Conservation (phyloP, 352 stramenopile species). For the Phytopythium cucurbitacearum region DNA sequence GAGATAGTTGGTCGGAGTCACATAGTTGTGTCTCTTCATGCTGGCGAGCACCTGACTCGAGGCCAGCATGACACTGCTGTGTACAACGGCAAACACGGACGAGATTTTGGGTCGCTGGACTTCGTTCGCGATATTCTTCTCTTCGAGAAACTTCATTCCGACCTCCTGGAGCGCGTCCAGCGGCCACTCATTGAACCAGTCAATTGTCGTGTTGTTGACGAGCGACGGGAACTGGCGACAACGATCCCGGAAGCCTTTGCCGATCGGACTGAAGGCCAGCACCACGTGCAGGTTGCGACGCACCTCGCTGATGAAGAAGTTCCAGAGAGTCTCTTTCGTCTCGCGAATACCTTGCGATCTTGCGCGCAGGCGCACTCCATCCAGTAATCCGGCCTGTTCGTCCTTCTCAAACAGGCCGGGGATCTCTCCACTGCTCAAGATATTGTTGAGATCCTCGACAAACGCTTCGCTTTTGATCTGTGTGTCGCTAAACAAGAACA, state of each 20-base stretch:
- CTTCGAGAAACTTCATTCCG: conserved; percentile 90
- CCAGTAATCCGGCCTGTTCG: conserved; percentile 81
- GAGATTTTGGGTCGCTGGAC: conserved; percentile 80
- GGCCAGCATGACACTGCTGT: conserved; percentile 82
- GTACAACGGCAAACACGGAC: conserved; percentile 86
- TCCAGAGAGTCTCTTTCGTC: conserved; percentile 88
- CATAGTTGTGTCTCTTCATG: conserved; percentile 93
- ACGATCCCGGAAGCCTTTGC: conserved; percentile 79
- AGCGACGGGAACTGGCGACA: conserved; percentile 91
- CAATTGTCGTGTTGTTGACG: conserved; percentile 93
- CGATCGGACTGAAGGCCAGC: conserved; percentile 91
- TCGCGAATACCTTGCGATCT: conserved; percentile 79
- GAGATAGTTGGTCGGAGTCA: conserved; percentile 92
- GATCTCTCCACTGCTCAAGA: conserved; percentile 90
- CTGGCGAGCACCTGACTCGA: conserved; percentile 81
- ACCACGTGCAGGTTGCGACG: conserved; percentile 90
- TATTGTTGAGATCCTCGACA: conserved; percentile 92
- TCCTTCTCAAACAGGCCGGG: conserved; percentile 92
- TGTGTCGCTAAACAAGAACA: conserved; percentile 93
- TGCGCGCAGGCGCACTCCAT: conserved; percentile 69
- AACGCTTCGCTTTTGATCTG: conserved; percentile 94
- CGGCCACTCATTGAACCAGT: conserved; percentile 93
- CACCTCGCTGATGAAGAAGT: conserved; percentile 91
- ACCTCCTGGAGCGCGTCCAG: conserved; percentile 91
- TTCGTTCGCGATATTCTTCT: conserved; percentile 78